These are phyloP conservation scores for Globisporangium alternatum DNA, from an alignment of 352 stramenopile species.

Conservation along the genomic window DNA sequence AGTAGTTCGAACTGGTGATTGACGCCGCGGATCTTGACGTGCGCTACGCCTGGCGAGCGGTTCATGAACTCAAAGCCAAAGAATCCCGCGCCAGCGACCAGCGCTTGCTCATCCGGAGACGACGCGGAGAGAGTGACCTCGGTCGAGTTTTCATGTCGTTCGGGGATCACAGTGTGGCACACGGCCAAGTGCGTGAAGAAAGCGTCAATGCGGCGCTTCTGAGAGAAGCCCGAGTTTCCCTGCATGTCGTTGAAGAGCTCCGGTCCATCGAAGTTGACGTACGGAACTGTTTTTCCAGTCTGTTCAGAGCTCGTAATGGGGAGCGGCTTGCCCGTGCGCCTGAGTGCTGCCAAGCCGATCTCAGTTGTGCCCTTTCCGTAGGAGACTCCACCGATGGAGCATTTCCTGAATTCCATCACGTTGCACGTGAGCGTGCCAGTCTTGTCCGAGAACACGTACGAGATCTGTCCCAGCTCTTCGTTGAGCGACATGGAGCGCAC, in stretches of 20 bases:
- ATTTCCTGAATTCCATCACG: slow-evolving; percentile 97
- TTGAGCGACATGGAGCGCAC: slow-evolving; percentile 94
- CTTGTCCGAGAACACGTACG: slow-evolving; percentile 99
- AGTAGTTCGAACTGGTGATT: slow-evolving; percentile 73
- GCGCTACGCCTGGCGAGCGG: slow-evolving; percentile 46
- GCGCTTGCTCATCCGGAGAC: slow-evolving; percentile 86
- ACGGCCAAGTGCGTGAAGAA: slow-evolving; percentile 88
- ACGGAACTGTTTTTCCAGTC: slow-evolving; percentile 36
- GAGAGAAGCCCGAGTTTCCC: slow-evolving; percentile 37
- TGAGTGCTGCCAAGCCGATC: slow-evolving; percentile 68
- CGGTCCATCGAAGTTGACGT: slow-evolving; percentile 76
- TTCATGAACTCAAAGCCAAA: slow-evolving; percentile 81
- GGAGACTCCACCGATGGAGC: slow-evolving; percentile 86
- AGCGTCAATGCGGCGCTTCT: slow-evolving; percentile 58
- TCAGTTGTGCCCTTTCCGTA: slow-evolving; percentile 89
- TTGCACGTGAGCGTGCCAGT: slow-evolving; percentile 99
- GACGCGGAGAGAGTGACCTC: slow-evolving; percentile 68
- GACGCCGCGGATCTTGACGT: slow-evolving; percentile 44
- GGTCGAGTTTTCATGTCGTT: slow-evolving; percentile 80
- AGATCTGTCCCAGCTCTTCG: slow-evolving; percentile 95
- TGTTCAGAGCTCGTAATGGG: slow-evolving; percentile 26
- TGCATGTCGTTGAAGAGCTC: slow-evolving; percentile 69
- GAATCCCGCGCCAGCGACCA: slow-evolving; percentile 68
- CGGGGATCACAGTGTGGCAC: slow-evolving; percentile 97
- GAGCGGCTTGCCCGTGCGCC: slow-evolving; percentile 56